A percentile compares a stretch with the other conserved stretches of the same genome.
phyloP scores from a whole-genome alignment of 2,329 filamentous ascomycete species.

The Aspergillus neoniger region DNA sequence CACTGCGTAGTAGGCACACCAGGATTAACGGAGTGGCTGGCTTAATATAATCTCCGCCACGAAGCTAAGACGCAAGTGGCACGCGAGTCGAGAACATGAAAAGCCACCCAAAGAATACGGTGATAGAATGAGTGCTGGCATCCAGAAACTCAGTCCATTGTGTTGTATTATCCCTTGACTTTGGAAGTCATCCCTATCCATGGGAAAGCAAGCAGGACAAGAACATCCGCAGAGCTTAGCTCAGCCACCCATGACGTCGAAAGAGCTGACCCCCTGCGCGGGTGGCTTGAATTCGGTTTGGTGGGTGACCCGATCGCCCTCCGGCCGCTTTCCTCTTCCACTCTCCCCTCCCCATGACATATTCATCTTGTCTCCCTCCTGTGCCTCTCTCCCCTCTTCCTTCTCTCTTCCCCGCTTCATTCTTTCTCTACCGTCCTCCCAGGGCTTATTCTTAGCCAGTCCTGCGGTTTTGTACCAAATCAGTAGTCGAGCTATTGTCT shows the following conservation, averaged over 20 bases:
- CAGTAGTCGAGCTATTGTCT: not conserved
- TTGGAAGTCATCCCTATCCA: not conserved
- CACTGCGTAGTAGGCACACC: not conserved
- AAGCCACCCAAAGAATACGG: not conserved
- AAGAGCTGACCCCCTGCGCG: not conserved
- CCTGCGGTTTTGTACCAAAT: not conserved
- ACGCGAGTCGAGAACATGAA: not conserved
- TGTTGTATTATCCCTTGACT: not conserved
- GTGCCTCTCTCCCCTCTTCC: not conserved
- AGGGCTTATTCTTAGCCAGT: not conserved
- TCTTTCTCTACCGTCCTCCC: conserved; percentile 4
- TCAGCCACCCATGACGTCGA: conserved; percentile 8
- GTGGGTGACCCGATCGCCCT: conserved; percentile 1
- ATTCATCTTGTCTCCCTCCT: not conserved
- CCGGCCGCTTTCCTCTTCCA: conserved; percentile 1
- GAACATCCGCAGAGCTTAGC: not conserved
- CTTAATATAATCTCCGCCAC: not conserved
- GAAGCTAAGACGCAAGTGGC: not conserved
- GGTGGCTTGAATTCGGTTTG: not conserved
- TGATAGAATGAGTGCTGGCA: not conserved
- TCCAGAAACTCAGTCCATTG: not conserved
- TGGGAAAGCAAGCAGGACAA: not conserved
- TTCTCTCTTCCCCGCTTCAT: not conserved
- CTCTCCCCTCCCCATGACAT: not conserved
- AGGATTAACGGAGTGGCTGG: not conserved